Conservation (phyloP, 2,329 filamentous ascomycete genomes). For the Capronia coronata region DNA sequence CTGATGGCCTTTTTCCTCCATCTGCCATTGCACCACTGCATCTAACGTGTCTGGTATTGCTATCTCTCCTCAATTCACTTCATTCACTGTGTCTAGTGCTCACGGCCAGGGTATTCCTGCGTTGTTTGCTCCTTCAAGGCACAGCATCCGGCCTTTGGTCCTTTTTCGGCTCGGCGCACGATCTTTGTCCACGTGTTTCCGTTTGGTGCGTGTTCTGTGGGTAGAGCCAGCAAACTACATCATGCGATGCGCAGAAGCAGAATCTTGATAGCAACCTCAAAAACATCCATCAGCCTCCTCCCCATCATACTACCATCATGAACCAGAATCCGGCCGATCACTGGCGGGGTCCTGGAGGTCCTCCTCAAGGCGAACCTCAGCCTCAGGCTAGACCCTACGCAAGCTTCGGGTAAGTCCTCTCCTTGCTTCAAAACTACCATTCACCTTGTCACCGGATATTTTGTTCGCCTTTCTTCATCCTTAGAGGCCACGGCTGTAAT, state of each 20-base stretch:
- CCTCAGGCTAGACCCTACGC: constrained; percentile 35
- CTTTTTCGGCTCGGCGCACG: neutral
- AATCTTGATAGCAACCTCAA: constrained; percentile 1
- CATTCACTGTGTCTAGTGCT: neutral
- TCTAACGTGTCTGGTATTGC: too few relatives aligned
- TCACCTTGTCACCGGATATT: neutral
- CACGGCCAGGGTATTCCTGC: neutral
- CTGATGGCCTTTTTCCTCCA: constrained; percentile 9
- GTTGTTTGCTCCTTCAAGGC: neutral
- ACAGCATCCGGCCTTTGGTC: neutral
- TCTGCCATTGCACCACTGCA: too few relatives aligned
- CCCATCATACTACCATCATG: constrained; percentile 12
- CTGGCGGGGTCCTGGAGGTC: constrained; percentile 39
- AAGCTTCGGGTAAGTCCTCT: constrained; percentile 39
- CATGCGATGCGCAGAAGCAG: constrained; percentile 13
- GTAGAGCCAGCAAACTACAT: neutral
- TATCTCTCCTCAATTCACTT: neutral
- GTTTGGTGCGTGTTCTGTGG: neutral
- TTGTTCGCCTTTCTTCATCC: neutral
- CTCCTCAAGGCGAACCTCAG: constrained; percentile 29
- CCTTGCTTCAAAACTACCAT: constrained; percentile 5
- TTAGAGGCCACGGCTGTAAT: neutral
- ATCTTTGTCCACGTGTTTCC: neutral
- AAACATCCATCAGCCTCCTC: constrained; percentile 1
- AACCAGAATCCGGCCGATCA: constrained; percentile 25